Percentiles rank a stretch among this genome's conserved stretches.
Evolutionary conservation across 2,329 filamentous ascomycete species (phyloP).

Genomic region (Trichophyton simii): DNA sequence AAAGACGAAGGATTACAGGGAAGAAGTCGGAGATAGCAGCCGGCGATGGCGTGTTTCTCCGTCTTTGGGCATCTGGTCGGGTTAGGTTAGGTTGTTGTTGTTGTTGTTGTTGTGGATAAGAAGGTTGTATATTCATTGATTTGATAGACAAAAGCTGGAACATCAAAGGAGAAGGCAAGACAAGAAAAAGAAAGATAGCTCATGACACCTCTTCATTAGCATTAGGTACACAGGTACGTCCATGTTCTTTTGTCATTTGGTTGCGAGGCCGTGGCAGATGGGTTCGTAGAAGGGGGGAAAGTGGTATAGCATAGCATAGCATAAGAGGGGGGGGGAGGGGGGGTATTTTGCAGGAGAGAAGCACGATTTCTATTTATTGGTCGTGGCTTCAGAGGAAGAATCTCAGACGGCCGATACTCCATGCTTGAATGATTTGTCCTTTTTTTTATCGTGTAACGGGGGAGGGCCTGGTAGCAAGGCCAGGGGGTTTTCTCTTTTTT

Average conservation of each 20-base stretch:
- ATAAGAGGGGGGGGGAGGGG: background rate
- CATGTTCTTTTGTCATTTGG: constrained; percentile 1
- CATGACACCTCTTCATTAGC: constrained; percentile 2
- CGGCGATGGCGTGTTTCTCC: background rate
- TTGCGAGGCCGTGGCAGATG: background rate
- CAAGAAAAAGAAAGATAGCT: background rate
- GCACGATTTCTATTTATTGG: background rate
- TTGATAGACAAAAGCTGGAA: background rate
- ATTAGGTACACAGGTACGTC: constrained; percentile 3
- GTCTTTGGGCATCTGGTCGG: background rate
- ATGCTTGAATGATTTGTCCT: background rate
- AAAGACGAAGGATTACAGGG: background rate
- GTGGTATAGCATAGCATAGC: background rate
- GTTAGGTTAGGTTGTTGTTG: background rate
- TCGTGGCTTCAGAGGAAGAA: background rate
- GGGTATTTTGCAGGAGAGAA: background rate
- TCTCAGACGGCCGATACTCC: background rate
- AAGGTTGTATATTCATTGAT: background rate
- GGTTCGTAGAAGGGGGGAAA: background rate
- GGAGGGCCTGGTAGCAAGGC: background rate
- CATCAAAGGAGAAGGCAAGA: background rate
- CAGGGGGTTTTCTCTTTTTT: background rate
- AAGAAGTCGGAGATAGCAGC: background rate
- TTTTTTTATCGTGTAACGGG: background rate
- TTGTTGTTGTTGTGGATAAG: background rate